Conservation (phyloP, 1,139 yeast species). For the Candida tropicalis region DNA sequence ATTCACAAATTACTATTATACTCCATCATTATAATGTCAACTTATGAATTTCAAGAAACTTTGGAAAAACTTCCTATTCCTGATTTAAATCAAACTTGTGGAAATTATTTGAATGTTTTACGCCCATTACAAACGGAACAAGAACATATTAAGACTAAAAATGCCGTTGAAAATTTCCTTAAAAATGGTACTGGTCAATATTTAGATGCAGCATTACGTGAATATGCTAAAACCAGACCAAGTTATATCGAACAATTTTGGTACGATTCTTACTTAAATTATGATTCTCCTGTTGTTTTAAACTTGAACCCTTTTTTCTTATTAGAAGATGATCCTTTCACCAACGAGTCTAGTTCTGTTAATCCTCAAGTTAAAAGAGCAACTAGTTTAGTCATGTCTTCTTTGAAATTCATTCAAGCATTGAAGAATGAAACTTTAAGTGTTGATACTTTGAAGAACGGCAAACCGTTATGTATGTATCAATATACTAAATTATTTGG, state of each 20-base stretch:
- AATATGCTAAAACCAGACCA: slow-evolving; percentile 64
- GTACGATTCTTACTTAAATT: slow-evolving; percentile 85
- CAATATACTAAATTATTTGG: slow-evolving; percentile 87
- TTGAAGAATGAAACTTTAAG: slow-evolving; percentile 73
- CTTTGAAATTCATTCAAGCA: slow-evolving; percentile 78
- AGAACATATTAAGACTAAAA: slow-evolving; percentile 63
- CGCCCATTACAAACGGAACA: slow-evolving; percentile 75
- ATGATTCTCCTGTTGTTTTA: slow-evolving; percentile 86
- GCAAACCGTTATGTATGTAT: slow-evolving; percentile 81
- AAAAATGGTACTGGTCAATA: slow-evolving; percentile 57
- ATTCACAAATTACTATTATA: too few relatives aligned
- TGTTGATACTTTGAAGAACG: slow-evolving; percentile 68
- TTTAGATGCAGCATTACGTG: slow-evolving; percentile 63
- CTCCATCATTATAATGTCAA: too few relatives aligned
- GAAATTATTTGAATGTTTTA: slow-evolving; percentile 62
- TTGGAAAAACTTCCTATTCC: slow-evolving; percentile 79
- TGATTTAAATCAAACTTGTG: slow-evolving; percentile 63
- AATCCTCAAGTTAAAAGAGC: slow-evolving; percentile 78
- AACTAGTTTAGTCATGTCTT: slow-evolving; percentile 75
- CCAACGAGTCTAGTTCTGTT: slow-evolving; percentile 56
- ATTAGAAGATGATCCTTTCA: slow-evolving; percentile 89
- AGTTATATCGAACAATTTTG: slow-evolving; percentile 91
- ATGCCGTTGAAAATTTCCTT: slow-evolving; percentile 62
- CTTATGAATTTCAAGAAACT: slow-evolving; percentile 59
- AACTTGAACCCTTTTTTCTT: slow-evolving; percentile 87